These are phyloP conservation scores for Nigrograna mackinnonii DNA, from an alignment of 2,329 filamentous ascomycete genomes.

Conservation along the genomic window DNA sequence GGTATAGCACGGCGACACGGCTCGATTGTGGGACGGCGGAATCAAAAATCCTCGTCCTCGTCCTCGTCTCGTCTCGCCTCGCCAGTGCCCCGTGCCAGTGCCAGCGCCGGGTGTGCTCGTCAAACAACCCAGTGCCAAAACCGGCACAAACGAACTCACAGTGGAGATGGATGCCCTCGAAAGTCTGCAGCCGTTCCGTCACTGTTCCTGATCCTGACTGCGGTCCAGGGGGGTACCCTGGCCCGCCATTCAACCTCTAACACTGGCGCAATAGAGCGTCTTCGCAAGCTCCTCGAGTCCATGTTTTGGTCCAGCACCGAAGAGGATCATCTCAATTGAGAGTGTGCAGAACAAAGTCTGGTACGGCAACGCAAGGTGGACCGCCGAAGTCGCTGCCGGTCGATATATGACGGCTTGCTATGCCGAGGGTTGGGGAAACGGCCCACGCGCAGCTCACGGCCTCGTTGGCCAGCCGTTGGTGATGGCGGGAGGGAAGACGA, in stretches of 20 bases:
- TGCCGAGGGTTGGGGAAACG: slow-evolving; percentile 6
- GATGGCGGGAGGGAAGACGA: slow-evolving; percentile 4
- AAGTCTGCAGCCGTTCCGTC: slow-evolving; percentile 8
- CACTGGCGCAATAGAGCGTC: slow-evolving; percentile 18
- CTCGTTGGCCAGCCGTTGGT: slow-evolving; percentile 6
- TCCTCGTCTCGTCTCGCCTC: no score
- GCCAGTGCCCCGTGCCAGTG: no score
- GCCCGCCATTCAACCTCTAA: slow-evolving; percentile 18
- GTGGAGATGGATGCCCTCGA: no score
- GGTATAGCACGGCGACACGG: no score
- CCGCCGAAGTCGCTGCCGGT: slow-evolving; percentile 5
- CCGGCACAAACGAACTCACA: no score
- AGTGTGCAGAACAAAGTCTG: background rate
- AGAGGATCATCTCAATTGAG: background rate
- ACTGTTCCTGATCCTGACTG: no score
- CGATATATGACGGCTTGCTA: slow-evolving; percentile 9
- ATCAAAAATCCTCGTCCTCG: no score
- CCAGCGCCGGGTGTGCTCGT: no score
- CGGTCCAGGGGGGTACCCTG: slow-evolving; percentile 7
- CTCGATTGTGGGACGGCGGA: no score
- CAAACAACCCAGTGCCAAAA: no score
- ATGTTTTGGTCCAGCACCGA: background rate
- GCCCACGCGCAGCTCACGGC: slow-evolving; percentile 1
- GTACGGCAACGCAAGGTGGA: background rate
- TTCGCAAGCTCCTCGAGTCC: slow-evolving; percentile 5